A percentile compares a stretch with the other conserved stretches of the same genome.
Conservation (phyloP, 1,284 basidiomycete species). For the Amylostereum areolatum region DNA sequence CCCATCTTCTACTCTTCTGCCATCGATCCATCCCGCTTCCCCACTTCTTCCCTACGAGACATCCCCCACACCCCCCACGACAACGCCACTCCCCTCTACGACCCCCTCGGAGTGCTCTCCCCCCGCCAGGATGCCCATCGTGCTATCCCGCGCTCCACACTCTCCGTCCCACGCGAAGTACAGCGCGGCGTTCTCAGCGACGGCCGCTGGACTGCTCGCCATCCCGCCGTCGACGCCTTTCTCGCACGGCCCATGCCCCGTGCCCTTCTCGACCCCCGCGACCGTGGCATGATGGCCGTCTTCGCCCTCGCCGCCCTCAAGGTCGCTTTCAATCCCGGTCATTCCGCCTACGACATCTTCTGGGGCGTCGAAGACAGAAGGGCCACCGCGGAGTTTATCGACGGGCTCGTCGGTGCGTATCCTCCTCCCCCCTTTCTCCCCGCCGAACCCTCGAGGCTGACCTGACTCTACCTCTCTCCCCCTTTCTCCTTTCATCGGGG, state of each 20-base stretch:
- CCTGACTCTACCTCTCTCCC: neutral
- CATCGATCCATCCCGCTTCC: conserved; percentile 4
- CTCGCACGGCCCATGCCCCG: conserved; percentile 6
- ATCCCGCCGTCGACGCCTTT: conserved; percentile 10
- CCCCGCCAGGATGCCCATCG: conserved; percentile 2
- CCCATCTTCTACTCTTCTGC: neutral
- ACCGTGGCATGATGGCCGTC: conserved; percentile 7
- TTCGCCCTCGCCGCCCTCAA: conserved; percentile 12
- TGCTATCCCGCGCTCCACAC: neutral
- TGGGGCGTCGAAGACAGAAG: conserved; percentile 9
- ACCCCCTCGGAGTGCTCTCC: conserved; percentile 13
- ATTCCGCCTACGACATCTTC: conserved; percentile 11
- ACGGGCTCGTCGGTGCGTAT: conserved; percentile 10
- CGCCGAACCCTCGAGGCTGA: neutral
- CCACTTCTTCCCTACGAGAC: conserved; percentile 11
- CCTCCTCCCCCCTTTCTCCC: neutral
- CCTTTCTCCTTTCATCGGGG: neutral
- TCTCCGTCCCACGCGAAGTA: conserved; percentile 4
- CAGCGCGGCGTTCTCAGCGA: conserved; percentile 13
- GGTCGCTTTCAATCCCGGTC: conserved; percentile 10
- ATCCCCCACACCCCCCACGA: neutral
- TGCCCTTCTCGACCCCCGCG: conserved; percentile 2
- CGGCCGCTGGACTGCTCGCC: conserved; percentile 11
- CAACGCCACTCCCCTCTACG: conserved; percentile 5
- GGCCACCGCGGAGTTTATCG: conserved; percentile 10